Evolutionary conservation across 2,329 filamentous ascomycete species (phyloP).

Genomic region (Stachybotrys elegans): DNA sequence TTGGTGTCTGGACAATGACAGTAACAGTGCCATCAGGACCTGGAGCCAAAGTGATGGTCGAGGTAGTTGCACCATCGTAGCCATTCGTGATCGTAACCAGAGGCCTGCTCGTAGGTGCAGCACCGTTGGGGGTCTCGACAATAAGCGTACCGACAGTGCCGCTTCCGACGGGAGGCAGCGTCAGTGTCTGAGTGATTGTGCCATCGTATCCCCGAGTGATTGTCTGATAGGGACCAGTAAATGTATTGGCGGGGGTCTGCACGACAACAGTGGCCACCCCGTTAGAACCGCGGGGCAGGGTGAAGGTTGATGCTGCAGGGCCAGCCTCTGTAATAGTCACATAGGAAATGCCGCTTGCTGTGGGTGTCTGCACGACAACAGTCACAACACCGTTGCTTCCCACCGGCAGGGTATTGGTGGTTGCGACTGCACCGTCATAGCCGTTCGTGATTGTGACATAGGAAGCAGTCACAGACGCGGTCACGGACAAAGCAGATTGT

Average conservation of each 20-base stretch:
- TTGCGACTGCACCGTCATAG: not conserved
- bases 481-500: no score
- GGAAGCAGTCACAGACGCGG: not conserved
- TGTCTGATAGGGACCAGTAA: constrained; percentile 13
- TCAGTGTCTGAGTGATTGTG: constrained; percentile 7
- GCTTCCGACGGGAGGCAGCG: constrained; percentile 6
- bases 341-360: not conserved
- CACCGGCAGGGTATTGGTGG: not conserved
- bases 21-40: not conserved
- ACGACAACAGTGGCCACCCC: constrained; percentile 7
- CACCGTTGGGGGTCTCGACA: not conserved
- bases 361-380: constrained; percentile 1
- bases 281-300: constrained; percentile 1
- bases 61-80: not conserved
- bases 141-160: constrained; percentile 1
- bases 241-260: constrained; percentile 1
- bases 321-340: not conserved
- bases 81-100: not conserved
- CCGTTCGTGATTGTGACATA: not conserved
- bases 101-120: not conserved
- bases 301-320: not conserved
- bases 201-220: constrained; percentile 11
- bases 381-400: not conserved
- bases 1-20: not conserved
- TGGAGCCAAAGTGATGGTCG: not conserved